Evolutionary conservation across 2,329 filamentous ascomycete genomes (phyloP), one percentile per base, ranked within the genome.

Genomic region (Mariannaea sp.): DNA sequence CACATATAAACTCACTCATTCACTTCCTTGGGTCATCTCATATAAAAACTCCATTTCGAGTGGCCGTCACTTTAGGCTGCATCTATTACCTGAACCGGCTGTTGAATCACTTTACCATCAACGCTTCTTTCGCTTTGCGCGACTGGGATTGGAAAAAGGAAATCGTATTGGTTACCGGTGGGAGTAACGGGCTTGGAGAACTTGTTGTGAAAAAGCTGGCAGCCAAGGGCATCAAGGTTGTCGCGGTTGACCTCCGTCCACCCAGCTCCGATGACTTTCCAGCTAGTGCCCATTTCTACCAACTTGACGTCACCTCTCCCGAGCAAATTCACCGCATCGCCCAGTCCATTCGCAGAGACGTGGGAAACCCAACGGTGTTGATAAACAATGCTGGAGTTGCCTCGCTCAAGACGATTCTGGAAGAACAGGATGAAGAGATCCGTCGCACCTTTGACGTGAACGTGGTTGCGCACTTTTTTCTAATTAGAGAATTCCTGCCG

Each of bases 401-500:
- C 14, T 30, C 33, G 4, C n/a, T 30, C 12, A 39, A 30, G 24
- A 6, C 35, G 1, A 38, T 48, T n/a, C 33, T 48, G 5, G 35
- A 48, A 3, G 24, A 30, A 9, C 13, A 33, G 2, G 44, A 39
- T 8, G n/a, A 38, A 12, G 22, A 39, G 9, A 39, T 48, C 33
- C 33, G 35, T 3, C 20, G 44, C 7, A 50, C 39, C 10, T 55
- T 89, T 66, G 80, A 82, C 51, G 81, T 89, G 57, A 90, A 89
- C 70, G 75, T 81, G 1, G 69, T 88, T 5, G 74, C 83, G 0
- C 85, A 87, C 71, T 87, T 82, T 72, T 82, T 77, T 71, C 76
- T 84, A 2, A 72, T 77, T 0, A 78, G 82, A 59, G 79, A 85
- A 57, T 89, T 89, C 70, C 71, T 89, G 1, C 86, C 86, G 0